These are phyloP conservation scores for Periglandula ipomoeae DNA, from an alignment of 2,329 filamentous ascomycete species.

Conservation along the genomic window DNA sequence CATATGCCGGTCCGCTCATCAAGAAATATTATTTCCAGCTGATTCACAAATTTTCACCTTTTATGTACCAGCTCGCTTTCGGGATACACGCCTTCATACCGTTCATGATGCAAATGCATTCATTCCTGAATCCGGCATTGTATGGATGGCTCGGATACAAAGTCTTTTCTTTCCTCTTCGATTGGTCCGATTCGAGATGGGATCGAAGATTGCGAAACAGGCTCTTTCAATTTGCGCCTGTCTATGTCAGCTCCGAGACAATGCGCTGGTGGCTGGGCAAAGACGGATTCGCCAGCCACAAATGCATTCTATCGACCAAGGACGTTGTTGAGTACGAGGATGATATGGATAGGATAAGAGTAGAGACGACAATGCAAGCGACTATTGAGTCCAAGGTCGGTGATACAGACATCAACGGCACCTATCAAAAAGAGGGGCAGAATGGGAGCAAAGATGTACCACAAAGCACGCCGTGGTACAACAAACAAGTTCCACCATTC, in stretches of 20 bases:
- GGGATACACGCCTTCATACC: conserved; percentile 92
- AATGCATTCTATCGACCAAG: conserved; percentile 75
- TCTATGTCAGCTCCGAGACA: conserved; percentile 79
- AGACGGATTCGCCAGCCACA: conserved; percentile 70
- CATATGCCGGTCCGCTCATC: conserved; percentile 79
- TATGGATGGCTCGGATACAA: conserved; percentile 81
- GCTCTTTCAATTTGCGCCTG: conserved; percentile 87
- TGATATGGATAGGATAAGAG: conserved; percentile 40
- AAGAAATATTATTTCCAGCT: conserved; percentile 87
- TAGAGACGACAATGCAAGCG: neutral
- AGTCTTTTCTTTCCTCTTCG: conserved; percentile 83
- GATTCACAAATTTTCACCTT: conserved; percentile 70
- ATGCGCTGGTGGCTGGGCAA: conserved; percentile 95
- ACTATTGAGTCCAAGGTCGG: neutral
- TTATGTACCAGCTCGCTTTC: conserved; percentile 71
- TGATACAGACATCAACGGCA: neutral
- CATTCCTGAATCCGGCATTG: conserved; percentile 50
- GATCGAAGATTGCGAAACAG: conserved; percentile 68
- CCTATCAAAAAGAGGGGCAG: neutral
- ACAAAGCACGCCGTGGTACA: conserved; percentile 68
- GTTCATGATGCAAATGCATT: conserved; percentile 81
- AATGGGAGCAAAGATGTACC: conserved; percentile 15
- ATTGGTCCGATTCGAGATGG: conserved; percentile 80
- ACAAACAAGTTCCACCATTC: conserved; percentile 67
- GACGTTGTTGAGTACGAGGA: conserved; percentile 59